These are phyloP conservation scores for Clitoria ternatea DNA, from an alignment of 306 rosid genomes.

Conservation along the genomic window DNA sequence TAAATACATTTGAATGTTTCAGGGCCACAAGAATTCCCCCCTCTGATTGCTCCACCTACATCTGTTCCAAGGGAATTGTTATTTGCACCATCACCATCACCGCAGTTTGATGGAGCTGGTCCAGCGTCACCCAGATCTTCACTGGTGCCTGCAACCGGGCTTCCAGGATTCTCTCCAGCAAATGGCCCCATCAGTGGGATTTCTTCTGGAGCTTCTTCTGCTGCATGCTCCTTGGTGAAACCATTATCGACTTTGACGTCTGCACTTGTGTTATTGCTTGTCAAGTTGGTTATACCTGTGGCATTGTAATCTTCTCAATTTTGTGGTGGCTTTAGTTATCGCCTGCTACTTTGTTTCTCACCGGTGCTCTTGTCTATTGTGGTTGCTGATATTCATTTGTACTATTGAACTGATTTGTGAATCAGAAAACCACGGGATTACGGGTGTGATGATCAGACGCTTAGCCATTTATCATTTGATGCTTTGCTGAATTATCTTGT, in stretches of 20 bases:
- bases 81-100: constrained; percentile 73
- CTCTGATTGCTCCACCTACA: constrained; percentile 76
- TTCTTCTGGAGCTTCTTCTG: constrained; percentile 58
- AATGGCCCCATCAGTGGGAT: constrained; percentile 59
- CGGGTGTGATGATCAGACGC: constrained; percentile 1
- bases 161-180: constrained; percentile 60
- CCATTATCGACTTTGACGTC: constrained; percentile 40
- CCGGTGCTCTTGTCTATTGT: constrained; percentile 28
- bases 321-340: constrained; percentile 30
- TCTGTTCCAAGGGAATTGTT: constrained; percentile 43
- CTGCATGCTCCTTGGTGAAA: constrained; percentile 57
- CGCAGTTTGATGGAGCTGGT: constrained; percentile 50
- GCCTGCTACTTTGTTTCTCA: constrained; percentile 4
- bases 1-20: constrained; percentile 28
- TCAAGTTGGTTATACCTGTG: constrained; percentile 36
- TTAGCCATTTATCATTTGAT: constrained; percentile 14
- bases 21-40: constrained; percentile 77
- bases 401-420: constrained; percentile 38
- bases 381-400: constrained; percentile 33
- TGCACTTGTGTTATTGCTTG: constrained; percentile 38
- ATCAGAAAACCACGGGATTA: constrained; percentile 28
- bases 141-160: constrained; percentile 50
- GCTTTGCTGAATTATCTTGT: constrained; percentile 3
- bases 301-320: constrained; percentile 44
- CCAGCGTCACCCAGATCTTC: constrained; percentile 40